Evolutionary conservation across 805 yeast species (phyloP).

Genomic region (Kazachstania martiniae): DNA sequence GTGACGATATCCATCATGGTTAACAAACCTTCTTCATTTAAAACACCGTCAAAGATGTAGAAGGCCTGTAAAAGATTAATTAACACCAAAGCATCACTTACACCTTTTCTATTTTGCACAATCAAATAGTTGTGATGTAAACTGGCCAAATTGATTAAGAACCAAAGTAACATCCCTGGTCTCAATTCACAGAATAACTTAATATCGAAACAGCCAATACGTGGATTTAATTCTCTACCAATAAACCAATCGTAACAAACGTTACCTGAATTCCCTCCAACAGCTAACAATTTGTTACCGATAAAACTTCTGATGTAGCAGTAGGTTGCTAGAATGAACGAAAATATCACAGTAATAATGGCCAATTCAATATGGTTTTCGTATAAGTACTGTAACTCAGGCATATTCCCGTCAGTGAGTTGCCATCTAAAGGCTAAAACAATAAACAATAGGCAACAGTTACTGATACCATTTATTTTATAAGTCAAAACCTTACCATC

Average conservation of each 20-base stretch:
- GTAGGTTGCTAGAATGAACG: slow-evolving; percentile 49
- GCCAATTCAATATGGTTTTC: slow-evolving; percentile 57
- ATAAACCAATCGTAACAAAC: slow-evolving; percentile 86
- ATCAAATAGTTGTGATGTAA: slow-evolving; percentile 66
- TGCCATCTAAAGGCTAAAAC: slow-evolving; percentile 42
- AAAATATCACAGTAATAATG: slow-evolving; percentile 49
- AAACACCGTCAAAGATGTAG: slow-evolving; percentile 84
- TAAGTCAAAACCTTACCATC: slow-evolving; percentile 65
- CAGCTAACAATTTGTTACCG: slow-evolving; percentile 62
- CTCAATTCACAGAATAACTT: slow-evolving; percentile 88
- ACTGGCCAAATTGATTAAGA: slow-evolving; percentile 64
- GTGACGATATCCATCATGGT: slow-evolving; percentile 95
- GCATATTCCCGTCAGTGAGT: slow-evolving; percentile 44
- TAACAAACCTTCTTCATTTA: slow-evolving; percentile 80
- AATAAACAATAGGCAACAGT: slow-evolving; percentile 34
- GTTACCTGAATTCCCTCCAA: slow-evolving; percentile 78
- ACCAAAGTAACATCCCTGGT: slow-evolving; percentile 89
- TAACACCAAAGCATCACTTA: slow-evolving; percentile 63
- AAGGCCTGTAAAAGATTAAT: slow-evolving; percentile 63
- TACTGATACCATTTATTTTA: slow-evolving; percentile 69
- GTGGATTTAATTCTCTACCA: slow-evolving; percentile 91
- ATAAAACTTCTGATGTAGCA: slow-evolving; percentile 62
- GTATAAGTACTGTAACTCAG: slow-evolving; percentile 73
- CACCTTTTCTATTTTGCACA: slow-evolving; percentile 33
- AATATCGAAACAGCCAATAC: slow-evolving; percentile 70